These are phyloP conservation scores for Trichaptum fuscoviolaceum DNA, from an alignment of 768 basidiomycete genomes.

Conservation along the genomic window DNA sequence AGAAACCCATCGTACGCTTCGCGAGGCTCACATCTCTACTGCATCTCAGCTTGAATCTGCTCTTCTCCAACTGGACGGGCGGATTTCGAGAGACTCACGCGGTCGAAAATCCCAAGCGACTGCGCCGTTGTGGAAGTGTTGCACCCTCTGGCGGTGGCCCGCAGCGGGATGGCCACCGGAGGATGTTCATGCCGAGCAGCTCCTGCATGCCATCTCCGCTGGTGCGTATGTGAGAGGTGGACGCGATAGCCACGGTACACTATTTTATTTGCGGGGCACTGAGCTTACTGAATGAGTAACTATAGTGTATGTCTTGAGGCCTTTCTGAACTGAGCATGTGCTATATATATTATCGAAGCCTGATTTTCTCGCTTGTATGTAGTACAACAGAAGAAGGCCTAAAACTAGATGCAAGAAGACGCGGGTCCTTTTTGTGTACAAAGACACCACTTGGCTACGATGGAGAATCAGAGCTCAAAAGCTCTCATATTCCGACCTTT, in stretches of 20 bases:
- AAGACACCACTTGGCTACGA: too few relatives aligned
- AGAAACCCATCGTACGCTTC: slow-evolving; percentile 8
- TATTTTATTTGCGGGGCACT: slow-evolving; percentile 42
- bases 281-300: background rate
- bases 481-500: too few relatives aligned
- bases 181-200: slow-evolving; percentile 11
- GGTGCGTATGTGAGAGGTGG: slow-evolving; percentile 27
- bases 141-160: slow-evolving; percentile 51
- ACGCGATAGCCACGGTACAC: slow-evolving; percentile 40
- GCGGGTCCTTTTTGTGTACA: too few relatives aligned
- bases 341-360: too few relatives aligned
- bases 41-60: slow-evolving; percentile 47
- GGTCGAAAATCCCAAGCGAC: slow-evolving; percentile 41
- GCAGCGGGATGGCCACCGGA: slow-evolving; percentile 21
- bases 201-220: slow-evolving; percentile 11
- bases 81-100: slow-evolving; percentile 29
- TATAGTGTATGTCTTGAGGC: background rate
- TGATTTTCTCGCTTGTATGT: too few relatives aligned
- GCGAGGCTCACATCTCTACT: slow-evolving; percentile 32
- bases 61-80: slow-evolving; percentile 47
- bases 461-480: too few relatives aligned
- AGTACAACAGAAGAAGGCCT: too few relatives aligned
- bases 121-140: slow-evolving; percentile 43
- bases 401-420: too few relatives aligned
- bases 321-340: too few relatives aligned